Conservation (phyloP, 495 filamentous ascomycete species). For the Penicilliopsis zonata region DNA sequence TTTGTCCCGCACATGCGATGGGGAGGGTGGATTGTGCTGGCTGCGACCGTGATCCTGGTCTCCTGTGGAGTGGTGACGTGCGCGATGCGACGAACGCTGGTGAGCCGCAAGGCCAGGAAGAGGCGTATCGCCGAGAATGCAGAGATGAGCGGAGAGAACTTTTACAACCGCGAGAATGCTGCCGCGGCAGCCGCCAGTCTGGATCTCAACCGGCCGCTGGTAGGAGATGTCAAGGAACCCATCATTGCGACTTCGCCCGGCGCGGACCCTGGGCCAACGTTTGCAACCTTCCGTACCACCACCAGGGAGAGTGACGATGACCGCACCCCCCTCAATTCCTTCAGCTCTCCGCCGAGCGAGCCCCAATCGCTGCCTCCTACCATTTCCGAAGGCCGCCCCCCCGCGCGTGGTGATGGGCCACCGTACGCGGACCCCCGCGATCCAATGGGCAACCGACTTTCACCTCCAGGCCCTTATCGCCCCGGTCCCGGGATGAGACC, state of each 20-base stretch:
- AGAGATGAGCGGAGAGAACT: slow-evolving; percentile 90
- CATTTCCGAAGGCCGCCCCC: slow-evolving; percentile 10
- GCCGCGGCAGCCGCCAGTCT: slow-evolving; percentile 27
- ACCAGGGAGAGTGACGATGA: slow-evolving; percentile 64
- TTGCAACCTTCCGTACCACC: slow-evolving; percentile 63
- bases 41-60: slow-evolving; percentile 76
- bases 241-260: slow-evolving; percentile 35
- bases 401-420: slow-evolving; percentile 11
- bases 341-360: slow-evolving; percentile 29
- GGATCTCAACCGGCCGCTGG: slow-evolving; percentile 24
- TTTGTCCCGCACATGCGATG: slow-evolving; percentile 91
- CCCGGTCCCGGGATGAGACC: slow-evolving; percentile 25
- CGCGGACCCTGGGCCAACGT: slow-evolving; percentile 53
- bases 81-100: slow-evolving; percentile 91
- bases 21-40: slow-evolving; percentile 92
- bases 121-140: slow-evolving; percentile 85
- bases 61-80: slow-evolving; percentile 79
- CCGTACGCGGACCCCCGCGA: slow-evolving; percentile 41
- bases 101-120: slow-evolving; percentile 82
- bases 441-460: slow-evolving; percentile 56
- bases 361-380: slow-evolving; percentile 4
- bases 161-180: slow-evolving; percentile 62
- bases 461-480: slow-evolving; percentile 25
- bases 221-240: slow-evolving; percentile 39
- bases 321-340: slow-evolving; percentile 64